Evolutionary conservation across 257 asterid species (phyloP).

Genomic region (Penstemon newberryi): DNA sequence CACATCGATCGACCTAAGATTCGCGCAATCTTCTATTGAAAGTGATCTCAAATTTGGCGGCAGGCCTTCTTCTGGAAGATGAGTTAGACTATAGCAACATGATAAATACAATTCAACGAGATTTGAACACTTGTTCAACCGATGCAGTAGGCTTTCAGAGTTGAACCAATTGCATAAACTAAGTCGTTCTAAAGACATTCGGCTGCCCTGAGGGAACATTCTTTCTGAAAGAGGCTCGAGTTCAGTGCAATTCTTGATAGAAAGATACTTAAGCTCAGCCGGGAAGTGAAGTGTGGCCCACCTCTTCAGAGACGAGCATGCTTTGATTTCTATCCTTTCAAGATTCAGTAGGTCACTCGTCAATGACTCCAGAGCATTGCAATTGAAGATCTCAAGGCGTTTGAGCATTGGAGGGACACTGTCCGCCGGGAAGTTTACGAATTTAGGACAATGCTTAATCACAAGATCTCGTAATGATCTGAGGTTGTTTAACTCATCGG

Average conservation of each 20-base stretch:
- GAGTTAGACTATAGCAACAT: constrained; percentile 39
- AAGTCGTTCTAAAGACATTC: constrained; percentile 56
- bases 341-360: constrained; percentile 48
- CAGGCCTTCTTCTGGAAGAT: constrained; percentile 54
- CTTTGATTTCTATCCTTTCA: constrained; percentile 63
- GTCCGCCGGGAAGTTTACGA: constrained; percentile 39
- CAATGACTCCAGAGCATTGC: constrained; percentile 53
- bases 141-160: constrained; percentile 41
- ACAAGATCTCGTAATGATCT: constrained; percentile 50
- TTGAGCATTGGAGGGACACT: constrained; percentile 59
- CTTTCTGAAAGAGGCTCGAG: constrained; percentile 47
- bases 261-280: constrained; percentile 47
- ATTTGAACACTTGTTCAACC: constrained; percentile 40
- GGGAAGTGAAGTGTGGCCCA: constrained; percentile 51
- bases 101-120: constrained; percentile 53
- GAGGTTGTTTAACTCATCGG: constrained; percentile 43
- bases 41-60: constrained; percentile 57
- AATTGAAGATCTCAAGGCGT: constrained; percentile 60
- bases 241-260: constrained; percentile 48
- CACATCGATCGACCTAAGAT: constrained; percentile 49
- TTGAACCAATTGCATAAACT: constrained; percentile 48
- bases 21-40: constrained; percentile 52
- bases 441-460: constrained; percentile 48
- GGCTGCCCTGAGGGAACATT: constrained; percentile 32
- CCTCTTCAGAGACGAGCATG: constrained; percentile 49